Evolutionary conservation across 768 basidiomycete genomes (phyloP).

Genomic region (Boletus huronensis): DNA sequence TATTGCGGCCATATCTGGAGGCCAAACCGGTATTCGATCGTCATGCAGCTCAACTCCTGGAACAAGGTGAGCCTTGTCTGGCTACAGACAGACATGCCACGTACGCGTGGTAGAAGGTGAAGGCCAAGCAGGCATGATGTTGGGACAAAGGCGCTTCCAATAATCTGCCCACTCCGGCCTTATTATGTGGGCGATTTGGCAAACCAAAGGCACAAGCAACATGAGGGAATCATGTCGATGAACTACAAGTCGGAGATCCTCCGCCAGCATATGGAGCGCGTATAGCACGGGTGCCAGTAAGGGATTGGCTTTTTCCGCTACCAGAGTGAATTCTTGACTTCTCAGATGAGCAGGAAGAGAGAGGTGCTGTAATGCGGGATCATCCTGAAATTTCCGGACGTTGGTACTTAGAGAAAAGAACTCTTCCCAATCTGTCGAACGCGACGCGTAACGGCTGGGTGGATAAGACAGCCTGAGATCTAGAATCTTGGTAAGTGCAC

Average conservation of each 20-base stretch:
- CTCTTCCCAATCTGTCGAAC: slow-evolving; percentile 44
- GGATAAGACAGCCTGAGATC: slow-evolving; percentile 33
- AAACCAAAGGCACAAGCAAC: slow-evolving; percentile 59
- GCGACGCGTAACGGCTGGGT: slow-evolving; percentile 10
- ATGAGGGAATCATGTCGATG: slow-evolving; percentile 54
- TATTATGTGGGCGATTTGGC: slow-evolving; percentile 56
- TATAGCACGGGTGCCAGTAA: slow-evolving; percentile 60
- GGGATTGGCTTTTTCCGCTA: slow-evolving; percentile 36
- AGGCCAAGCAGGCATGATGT: slow-evolving; percentile 58
- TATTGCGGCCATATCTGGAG: slow-evolving; percentile 71
- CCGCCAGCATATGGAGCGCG: slow-evolving; percentile 77
- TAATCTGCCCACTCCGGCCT: slow-evolving; percentile 90
- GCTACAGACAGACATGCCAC: neutral
- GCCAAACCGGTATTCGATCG: slow-evolving; percentile 71
- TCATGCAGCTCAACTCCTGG: slow-evolving; percentile 50
- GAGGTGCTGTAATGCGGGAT: slow-evolving; percentile 51
- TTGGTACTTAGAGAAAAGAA: slow-evolving; percentile 43
- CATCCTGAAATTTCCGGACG: slow-evolving; percentile 51
- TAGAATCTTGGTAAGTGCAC: slow-evolving; percentile 50
- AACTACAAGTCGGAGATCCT: slow-evolving; percentile 59
- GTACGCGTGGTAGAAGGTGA: slow-evolving; percentile 36
- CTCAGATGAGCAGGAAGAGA: slow-evolving; percentile 32
- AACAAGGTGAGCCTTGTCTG: slow-evolving; percentile 11
- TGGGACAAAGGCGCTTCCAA: slow-evolving; percentile 80
- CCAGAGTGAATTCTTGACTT: slow-evolving; percentile 25